Conservation (phyloP, 371 early-diverging fungal species). For the Mucor velutinosus region DNA sequence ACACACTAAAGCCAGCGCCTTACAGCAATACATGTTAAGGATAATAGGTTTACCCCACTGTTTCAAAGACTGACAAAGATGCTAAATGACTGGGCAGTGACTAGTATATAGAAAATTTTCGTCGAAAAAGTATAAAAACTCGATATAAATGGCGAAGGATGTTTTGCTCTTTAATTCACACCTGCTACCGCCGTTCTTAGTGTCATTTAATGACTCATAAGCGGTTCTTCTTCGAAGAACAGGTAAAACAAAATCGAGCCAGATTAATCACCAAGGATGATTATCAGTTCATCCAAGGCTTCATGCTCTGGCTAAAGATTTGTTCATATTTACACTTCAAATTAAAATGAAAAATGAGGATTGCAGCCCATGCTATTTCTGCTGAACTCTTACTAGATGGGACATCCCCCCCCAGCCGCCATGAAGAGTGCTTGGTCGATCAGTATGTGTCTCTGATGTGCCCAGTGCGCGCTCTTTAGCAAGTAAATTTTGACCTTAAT, state of each 20-base stretch:
- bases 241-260: constrained; percentile 34
- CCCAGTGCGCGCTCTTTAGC: too few species aligned
- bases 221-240: constrained; percentile 37
- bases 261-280: constrained; percentile 42
- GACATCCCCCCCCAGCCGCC: too few species aligned
- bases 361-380: too few species aligned
- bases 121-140: constrained; percentile 6
- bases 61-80: background rate
- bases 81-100: background rate
- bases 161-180: constrained; percentile 23
- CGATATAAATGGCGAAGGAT: background rate
- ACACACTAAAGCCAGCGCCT: background rate
- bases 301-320: constrained; percentile 42
- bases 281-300: constrained; percentile 38
- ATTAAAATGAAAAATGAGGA: background rate
- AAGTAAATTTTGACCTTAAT: too few species aligned
- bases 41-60: background rate
- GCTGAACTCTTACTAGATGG: too few species aligned
- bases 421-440: too few species aligned
- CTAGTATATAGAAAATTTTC: constrained; percentile 2
- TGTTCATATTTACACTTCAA: background rate
- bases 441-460: too few species aligned
- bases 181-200: constrained; percentile 41
- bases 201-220: constrained; percentile 14
- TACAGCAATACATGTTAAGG: background rate